Conservation (phyloP, 306 rosid species). For the Glycine latifolia region DNA sequence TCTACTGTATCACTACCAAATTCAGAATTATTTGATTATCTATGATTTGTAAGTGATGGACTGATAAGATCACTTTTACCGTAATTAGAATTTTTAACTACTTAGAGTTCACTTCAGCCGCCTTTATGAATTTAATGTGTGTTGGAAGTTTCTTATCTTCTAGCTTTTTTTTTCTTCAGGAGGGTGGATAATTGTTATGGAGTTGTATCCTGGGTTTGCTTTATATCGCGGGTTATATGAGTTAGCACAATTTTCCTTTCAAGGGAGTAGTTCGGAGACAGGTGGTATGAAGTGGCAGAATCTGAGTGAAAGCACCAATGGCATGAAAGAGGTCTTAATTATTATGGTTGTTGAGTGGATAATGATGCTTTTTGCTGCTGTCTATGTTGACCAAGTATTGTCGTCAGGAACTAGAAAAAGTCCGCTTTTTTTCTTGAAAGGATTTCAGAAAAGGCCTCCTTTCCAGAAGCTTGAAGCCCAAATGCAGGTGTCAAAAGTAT, state of each 20-base stretch:
- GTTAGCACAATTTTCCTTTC: conserved; percentile 58
- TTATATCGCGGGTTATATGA: conserved; percentile 82
- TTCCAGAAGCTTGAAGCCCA: conserved; percentile 48
- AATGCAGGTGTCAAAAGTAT: conserved; percentile 65
- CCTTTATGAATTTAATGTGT: conserved; percentile 24
- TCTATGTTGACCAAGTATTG: conserved; percentile 67
- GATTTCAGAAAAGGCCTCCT: conserved; percentile 53
- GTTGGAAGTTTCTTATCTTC: conserved; percentile 33
- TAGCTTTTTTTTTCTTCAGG: conserved; percentile 53
- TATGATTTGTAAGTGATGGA: conserved; percentile 25
- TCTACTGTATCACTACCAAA: not conserved
- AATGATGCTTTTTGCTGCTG: conserved; percentile 60
- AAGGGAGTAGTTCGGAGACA: conserved; percentile 48
- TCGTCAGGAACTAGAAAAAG: conserved; percentile 65
- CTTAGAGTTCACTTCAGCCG: conserved; percentile 2
- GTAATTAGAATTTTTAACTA: conserved; percentile 16
- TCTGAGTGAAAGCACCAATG: conserved; percentile 60
- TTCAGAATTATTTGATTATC: conserved; percentile 24
- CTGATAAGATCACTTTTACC: not conserved
- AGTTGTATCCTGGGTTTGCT: conserved; percentile 85
- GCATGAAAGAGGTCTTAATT: conserved; percentile 72
- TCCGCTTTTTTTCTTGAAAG: conserved; percentile 66
- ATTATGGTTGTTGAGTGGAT: conserved; percentile 81
- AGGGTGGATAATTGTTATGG: conserved; percentile 63
- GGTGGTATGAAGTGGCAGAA: conserved; percentile 79